Base-by-base conservation (phyloP, 495 filamentous ascomycete species). In the Sporormia fimetaria region DNA sequence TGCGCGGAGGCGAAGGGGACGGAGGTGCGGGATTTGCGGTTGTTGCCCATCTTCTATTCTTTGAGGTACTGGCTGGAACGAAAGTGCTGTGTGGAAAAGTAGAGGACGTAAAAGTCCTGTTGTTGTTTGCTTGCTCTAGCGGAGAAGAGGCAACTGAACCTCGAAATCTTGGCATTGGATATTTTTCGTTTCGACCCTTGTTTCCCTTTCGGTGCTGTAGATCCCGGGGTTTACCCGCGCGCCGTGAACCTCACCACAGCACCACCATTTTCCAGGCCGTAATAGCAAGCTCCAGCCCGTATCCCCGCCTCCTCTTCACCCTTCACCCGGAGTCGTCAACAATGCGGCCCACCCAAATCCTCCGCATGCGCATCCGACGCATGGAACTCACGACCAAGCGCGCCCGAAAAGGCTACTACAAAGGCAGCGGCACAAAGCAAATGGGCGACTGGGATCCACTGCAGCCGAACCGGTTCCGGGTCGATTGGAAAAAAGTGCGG, bases 381-480 rank as follows among this genome's bases (percentile, higher is more conserved):
- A 66, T 83, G 29, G 66, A 68, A 14, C 69, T 98, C 39, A 94
- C 82, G 3, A 96, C 90, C 46, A 98, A 98, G 65, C 75, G 83
- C 59, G 77, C 83, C 65, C 81, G 80, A 58, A 85, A 87, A 59
- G 90, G 84, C 34, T 98, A 78, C 73, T 96, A 96, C 75, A 96
- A 96, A 68, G 92, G 92, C 57, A 95, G 75, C 44, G 70, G 88
- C 16, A 75, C 83, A 0, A 92, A 92, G 9, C 74, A 78, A 25
- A 83, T 88, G 76, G 90, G 90, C 47, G 60, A 67, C n/a, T n/a
- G n/a, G n/a, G 22, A 88, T 94, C 62, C 87, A 83, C 14, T 84
- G 83, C 58, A 72, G 78, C 62, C 87, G 88, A 58, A 76, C n/a
- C n/a, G 77, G 22, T 98, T 86, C 60, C 58, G 76, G 6, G 77